Percentiles rank a stretch among this genome's conserved stretches.
Evolutionary conservation across 73 alveolate species (phyloP).

Genomic region (Symbiodinium natans): DNA sequence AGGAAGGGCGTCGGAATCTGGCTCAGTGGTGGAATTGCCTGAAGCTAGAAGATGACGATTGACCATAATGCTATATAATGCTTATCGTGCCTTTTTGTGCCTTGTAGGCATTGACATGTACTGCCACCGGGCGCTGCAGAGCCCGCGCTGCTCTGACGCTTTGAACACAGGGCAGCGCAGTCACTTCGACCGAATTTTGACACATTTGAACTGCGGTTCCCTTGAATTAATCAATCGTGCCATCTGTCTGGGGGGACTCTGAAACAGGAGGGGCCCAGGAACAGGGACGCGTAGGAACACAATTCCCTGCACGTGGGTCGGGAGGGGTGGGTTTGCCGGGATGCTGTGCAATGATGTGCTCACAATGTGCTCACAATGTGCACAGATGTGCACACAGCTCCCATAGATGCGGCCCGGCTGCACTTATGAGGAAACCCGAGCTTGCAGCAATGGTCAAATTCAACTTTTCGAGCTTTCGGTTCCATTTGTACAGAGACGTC

Average conservation of each 20-base stretch:
- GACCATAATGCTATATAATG: too few relatives aligned
- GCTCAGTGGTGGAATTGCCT: slow-evolving; percentile 79
- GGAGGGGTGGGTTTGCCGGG: too few relatives aligned
- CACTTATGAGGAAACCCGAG: too few relatives aligned
- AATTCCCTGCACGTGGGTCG: too few relatives aligned
- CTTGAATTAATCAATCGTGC: not conserved
- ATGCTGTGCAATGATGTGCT: too few relatives aligned
- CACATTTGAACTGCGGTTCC: not conserved
- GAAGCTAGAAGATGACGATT: not conserved
- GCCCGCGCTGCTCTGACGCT: not conserved
- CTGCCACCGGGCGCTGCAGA: not conserved
- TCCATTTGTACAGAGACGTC: not conserved
- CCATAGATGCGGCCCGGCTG: too few relatives aligned
- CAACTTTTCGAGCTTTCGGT: not conserved
- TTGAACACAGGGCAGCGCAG: not conserved
- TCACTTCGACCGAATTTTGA: not conserved
- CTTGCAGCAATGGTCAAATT: not conserved
- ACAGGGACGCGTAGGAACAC: not conserved
- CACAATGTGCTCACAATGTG: not conserved
- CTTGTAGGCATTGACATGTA: not conserved
- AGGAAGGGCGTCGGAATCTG: slow-evolving; percentile 78
- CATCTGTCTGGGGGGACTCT: not conserved
- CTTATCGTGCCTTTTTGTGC: too few relatives aligned
- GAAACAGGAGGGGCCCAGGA: slow-evolving; percentile 2
- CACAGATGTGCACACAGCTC: not conserved